Base-by-base conservation (phyloP, 176 grass and related monocot species). In the Oryza meyeriana region DNA sequence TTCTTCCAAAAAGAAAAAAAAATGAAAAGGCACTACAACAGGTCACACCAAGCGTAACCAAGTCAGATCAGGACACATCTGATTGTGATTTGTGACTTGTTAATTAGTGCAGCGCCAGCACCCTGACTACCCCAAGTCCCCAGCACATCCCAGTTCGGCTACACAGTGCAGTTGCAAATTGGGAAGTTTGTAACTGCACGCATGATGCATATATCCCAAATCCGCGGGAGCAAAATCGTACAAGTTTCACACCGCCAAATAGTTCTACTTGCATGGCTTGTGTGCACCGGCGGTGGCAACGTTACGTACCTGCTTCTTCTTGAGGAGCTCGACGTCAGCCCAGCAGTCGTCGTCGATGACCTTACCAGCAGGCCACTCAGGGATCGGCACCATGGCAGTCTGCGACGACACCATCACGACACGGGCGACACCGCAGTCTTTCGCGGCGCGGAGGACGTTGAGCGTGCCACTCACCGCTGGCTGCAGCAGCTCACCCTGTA, bases 401-500 rank as follows among this genome's bases (percentile, higher is more conserved):
- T 83, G 27, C 1, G 93, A 95, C 9, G 93, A 90, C 79, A 86
- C 79, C 36, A 90, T 38, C 27, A 92, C 69, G 0, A 92, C 90
- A 14, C 85, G 84, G 17, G 18, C 22, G 32, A 88, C 85, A 18
- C 81, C 74, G 17, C 64, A 62, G 2, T 86, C 75, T 47, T 78
- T 90, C 0, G 78, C 87, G 11, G 93, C 82, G 0, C 85, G 84
- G 14, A 94, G 90, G 27, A 94, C 90, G 26, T 85, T 88, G 61
- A 88, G 82, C 6, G 93, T 86, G 66, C 93, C 93, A 18, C 87
- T 66, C 64, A 92, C 81, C 48, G 90, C 90, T 13, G 90, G 85
- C 20, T 74, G 83, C 42, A 90, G 42, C 61, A 92, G 42, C 35
- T 85, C 85, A 4, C 69, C 83, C 90, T 95, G 85, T 27, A 44